These are phyloP conservation scores for Globisporangium paddicum DNA, from an alignment of 352 stramenopile genomes.

Conservation along the genomic window DNA sequence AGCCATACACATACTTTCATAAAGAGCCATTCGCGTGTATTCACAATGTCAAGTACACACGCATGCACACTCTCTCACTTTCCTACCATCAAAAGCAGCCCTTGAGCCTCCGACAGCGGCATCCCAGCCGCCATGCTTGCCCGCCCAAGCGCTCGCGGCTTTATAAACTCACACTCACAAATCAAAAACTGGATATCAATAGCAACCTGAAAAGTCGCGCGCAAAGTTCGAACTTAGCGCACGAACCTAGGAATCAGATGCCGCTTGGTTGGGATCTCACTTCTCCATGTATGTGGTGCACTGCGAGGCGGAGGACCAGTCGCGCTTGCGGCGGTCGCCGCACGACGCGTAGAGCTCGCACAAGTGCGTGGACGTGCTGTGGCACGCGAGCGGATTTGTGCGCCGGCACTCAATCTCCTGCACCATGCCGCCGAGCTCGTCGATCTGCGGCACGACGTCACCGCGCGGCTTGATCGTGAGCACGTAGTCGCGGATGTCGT, in stretches of 20 bases:
- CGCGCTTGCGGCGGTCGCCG: slow-evolving; percentile 67
- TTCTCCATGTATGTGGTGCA: slow-evolving; percentile 62
- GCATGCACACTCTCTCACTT: neutral
- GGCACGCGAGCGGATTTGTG: slow-evolving; percentile 72
- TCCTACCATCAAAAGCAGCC: slow-evolving; percentile 14
- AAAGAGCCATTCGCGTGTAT: slow-evolving; percentile 2
- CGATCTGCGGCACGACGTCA: slow-evolving; percentile 79
- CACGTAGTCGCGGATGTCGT: slow-evolving; percentile 81
- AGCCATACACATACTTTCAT: too few relatives aligned
- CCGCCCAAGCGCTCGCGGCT: neutral
- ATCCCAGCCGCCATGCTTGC: neutral
- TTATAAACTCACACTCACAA: slow-evolving; percentile 9
- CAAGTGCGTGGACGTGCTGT: slow-evolving; percentile 81
- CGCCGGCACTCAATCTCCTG: slow-evolving; percentile 84
- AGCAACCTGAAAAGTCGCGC: neutral
- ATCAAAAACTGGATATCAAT: neutral
- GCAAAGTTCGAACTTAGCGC: neutral
- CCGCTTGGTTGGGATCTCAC: neutral
- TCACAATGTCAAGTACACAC: neutral
- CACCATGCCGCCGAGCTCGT: slow-evolving; percentile 81
- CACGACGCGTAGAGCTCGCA: slow-evolving; percentile 82
- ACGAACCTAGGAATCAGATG: neutral
- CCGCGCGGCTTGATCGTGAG: slow-evolving; percentile 77
- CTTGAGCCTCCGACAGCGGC: slow-evolving; percentile 10
- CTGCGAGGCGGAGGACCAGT: slow-evolving; percentile 73